Evolutionary conservation across 306 rosid species (phyloP), one percentile per base, ranked within the genome.

Genomic region (Trifolium dubium): DNA sequence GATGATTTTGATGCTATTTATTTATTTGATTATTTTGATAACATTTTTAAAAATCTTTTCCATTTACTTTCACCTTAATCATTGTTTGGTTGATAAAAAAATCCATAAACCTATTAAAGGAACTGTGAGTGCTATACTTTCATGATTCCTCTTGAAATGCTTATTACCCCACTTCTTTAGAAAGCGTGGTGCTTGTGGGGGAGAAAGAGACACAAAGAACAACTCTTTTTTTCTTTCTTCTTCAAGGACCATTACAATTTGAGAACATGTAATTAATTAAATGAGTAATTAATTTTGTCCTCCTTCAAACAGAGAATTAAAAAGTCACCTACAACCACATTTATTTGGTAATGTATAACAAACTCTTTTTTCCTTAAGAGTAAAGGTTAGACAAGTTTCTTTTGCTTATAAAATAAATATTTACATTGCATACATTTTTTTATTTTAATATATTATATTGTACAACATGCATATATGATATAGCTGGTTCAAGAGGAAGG

Each of bases 61-160:
- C n/a, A 6, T 56, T 28, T 14, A 10, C n/a, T 10, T 56, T 56
- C 62, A 60, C 55, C 74, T 72, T 86, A 83, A 83, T 88, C 75
- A 88, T 79, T 73, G 77, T 64, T 62, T 86, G 87, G 91, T 84
- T 83, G 82, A 90, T 71, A 80, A 81, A 77, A 77, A 64, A 84
- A 74, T 74, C 83, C 80, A 58, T 77, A 72, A 77, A 78, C 75
- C 82, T 76, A 84, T 85, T 76, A 82, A 82, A 86, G 84, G 74
- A 79, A 74, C 44, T 47, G 49, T 78, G 92, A 87, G 88, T 87
- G 96, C 89, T 68, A 43, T 72, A 85, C 86, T 86, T 84, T 88
- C 87, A 90, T 90, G 83, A 90, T 90, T 90, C 81, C 63, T 79
- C 73, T 78, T 72, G 80, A 40, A 89, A 80, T 83, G 80, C 82